phyloP scores from a whole-genome alignment of 176 grass and related monocot species.

The Musa acuminata region DNA sequence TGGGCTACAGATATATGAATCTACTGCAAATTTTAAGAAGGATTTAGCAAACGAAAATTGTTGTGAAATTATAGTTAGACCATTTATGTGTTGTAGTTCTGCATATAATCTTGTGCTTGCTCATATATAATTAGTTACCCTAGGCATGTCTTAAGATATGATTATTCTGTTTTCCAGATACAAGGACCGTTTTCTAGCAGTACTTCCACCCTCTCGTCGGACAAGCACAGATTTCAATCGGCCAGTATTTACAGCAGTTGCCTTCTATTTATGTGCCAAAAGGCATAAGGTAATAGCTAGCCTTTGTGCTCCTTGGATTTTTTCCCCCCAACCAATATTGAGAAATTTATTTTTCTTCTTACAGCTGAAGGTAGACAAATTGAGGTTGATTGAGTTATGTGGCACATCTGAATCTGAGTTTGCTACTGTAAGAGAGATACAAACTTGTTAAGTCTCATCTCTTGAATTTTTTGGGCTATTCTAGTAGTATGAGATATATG shows the following conservation, averaged over 20 bases:
- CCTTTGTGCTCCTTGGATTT: not conserved
- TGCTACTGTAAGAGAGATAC: conserved; percentile 39
- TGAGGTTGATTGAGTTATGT: conserved; percentile 79
- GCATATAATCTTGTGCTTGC: not conserved
- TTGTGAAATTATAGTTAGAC: not conserved
- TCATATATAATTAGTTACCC: no score
- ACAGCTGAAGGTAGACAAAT: conserved; percentile 91
- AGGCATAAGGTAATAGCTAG: conserved; percentile 66
- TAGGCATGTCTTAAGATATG: not conserved
- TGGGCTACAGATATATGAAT: not conserved
- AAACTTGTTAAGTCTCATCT: not conserved
- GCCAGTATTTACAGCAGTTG: conserved; percentile 73
- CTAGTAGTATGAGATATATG: not conserved
- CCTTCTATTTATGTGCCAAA: conserved; percentile 93
- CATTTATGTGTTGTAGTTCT: not conserved
- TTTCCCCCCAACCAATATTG: not conserved
- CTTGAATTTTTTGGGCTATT: not conserved
- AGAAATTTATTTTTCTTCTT: not conserved
- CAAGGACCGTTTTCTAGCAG: conserved; percentile 77
- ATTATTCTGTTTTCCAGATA: conserved; percentile 39
- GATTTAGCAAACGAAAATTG: not conserved
- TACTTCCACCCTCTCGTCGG: conserved; percentile 61
- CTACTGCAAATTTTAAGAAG: not conserved
- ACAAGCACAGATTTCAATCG: conserved; percentile 70
- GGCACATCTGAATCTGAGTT: conserved; percentile 86